Evolutionary conservation across 1,139 yeast species (phyloP).

Genomic region (Candida mesenterica): DNA sequence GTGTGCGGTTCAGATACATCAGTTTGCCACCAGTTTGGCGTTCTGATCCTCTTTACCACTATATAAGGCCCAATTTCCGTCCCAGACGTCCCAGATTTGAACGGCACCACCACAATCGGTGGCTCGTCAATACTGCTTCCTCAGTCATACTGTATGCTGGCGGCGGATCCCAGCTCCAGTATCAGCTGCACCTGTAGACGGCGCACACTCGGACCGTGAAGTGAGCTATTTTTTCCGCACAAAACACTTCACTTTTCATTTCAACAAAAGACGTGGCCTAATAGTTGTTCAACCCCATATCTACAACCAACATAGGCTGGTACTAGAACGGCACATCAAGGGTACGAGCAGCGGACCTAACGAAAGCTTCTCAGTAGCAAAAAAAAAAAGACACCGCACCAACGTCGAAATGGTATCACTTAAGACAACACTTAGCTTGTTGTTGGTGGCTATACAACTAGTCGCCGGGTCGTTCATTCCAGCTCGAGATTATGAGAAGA

Average conservation of each 20-base stretch:
- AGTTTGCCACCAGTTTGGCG: too few relatives aligned
- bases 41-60: too few relatives aligned
- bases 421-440: constrained; percentile 1
- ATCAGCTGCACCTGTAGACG: background rate
- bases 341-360: background rate
- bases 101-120: too few relatives aligned
- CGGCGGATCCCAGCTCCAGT: too few relatives aligned
- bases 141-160: too few relatives aligned
- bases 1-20: too few relatives aligned
- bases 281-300: background rate
- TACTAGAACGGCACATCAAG: constrained; percentile 1
- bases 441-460: constrained; percentile 3
- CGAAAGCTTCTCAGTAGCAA: too few relatives aligned
- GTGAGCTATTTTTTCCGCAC: background rate
- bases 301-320: background rate
- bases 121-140: too few relatives aligned
- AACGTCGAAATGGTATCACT: constrained; percentile 6
- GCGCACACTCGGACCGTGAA: background rate
- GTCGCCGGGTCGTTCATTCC: constrained; percentile 1
- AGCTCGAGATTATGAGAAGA: constrained; percentile 34
- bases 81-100: too few relatives aligned
- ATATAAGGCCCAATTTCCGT: too few relatives aligned
- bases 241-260: too few relatives aligned
- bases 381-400: too few relatives aligned
- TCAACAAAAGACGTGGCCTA: constrained; percentile 5